Evolutionary conservation across 768 basidiomycete genomes (phyloP).

Genomic region (Hypholoma sublateritium): DNA sequence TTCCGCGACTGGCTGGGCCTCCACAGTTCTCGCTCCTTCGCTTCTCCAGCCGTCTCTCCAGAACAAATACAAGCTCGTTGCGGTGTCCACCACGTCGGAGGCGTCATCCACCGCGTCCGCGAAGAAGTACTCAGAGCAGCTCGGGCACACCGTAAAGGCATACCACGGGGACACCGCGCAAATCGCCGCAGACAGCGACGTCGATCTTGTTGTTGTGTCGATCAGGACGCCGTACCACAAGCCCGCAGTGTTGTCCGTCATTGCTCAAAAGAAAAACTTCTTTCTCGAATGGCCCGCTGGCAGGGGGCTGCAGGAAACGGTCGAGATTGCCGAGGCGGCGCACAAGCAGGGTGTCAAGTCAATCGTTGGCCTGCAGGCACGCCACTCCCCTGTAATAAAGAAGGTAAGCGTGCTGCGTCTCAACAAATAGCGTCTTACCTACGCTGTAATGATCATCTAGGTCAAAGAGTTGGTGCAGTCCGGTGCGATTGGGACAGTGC

Average conservation of each 20-base stretch:
- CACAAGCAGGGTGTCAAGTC: conserved; percentile 27
- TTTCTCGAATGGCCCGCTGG: conserved; percentile 44
- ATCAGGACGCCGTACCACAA: conserved; percentile 32
- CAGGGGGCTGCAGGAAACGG: conserved; percentile 26
- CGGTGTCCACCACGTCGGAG: conserved; percentile 33
- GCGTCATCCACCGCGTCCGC: conserved; percentile 29
- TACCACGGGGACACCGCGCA: conserved; percentile 30
- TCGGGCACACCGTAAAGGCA: conserved; percentile 27
- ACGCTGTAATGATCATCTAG: conserved; percentile 21
- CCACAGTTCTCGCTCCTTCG: conserved; percentile 23
- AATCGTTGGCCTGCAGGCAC: conserved; percentile 34
- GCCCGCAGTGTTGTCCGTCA: conserved; percentile 26
- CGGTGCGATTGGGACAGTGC: not conserved
- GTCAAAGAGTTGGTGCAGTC: conserved; percentile 20
- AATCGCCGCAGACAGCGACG: conserved; percentile 33
- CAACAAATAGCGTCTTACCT: not conserved
- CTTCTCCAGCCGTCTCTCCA: conserved; percentile 18
- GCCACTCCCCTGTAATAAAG: conserved; percentile 23
- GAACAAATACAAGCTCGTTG: conserved; percentile 28
- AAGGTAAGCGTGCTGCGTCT: conserved; percentile 24
- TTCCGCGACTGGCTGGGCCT: conserved; percentile 32
- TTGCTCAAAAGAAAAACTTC: conserved; percentile 36
- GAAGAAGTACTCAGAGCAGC: conserved; percentile 24
- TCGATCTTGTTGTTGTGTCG: conserved; percentile 35
- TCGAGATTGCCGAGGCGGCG: conserved; percentile 32